phyloP scores from a whole-genome alignment of 306 rosid species.

The Inga oerstediana region DNA sequence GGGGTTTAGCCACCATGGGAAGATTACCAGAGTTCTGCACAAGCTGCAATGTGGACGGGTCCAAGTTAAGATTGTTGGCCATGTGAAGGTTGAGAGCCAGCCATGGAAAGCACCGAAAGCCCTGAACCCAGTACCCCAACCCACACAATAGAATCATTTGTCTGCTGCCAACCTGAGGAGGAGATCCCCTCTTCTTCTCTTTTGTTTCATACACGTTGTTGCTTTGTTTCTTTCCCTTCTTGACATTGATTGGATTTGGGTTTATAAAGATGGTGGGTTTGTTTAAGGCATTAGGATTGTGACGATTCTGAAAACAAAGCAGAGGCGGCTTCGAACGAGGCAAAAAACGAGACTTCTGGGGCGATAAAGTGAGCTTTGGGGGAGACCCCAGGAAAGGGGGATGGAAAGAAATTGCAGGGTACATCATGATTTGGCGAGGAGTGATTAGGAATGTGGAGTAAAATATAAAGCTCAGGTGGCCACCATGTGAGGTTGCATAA shows the following conservation, averaged over 20 bases:
- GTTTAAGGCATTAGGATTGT: slow-evolving; percentile 31
- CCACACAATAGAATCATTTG: slow-evolving; percentile 71
- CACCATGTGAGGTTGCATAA: background rate
- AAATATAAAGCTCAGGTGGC: background rate
- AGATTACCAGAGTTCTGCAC: slow-evolving; percentile 72
- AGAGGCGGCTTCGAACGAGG: slow-evolving; percentile 25
- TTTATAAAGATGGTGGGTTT: slow-evolving; percentile 31
- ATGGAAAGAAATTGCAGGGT: slow-evolving; percentile 32
- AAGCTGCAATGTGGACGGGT: slow-evolving; percentile 75
- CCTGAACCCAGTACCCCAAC: slow-evolving; percentile 88
- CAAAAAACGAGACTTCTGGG: slow-evolving; percentile 23
- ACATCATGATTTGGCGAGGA: slow-evolving; percentile 48
- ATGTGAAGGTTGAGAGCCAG: slow-evolving; percentile 82
- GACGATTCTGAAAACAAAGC: slow-evolving; percentile 39
- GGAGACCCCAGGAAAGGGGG: slow-evolving; percentile 32
- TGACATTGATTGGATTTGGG: slow-evolving; percentile 24
- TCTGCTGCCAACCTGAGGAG: slow-evolving; percentile 38
- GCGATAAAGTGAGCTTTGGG: slow-evolving; percentile 28
- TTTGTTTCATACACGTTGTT: slow-evolving; percentile 31
- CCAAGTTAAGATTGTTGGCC: slow-evolving; percentile 63
- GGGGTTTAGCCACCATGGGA: slow-evolving; percentile 93
- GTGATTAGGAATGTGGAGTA: background rate
- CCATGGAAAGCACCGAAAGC: slow-evolving; percentile 96
- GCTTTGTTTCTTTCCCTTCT: slow-evolving; percentile 16
- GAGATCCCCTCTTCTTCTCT: slow-evolving; percentile 20